A percentile compares a stretch with the other conserved stretches of the same genome.
These are phyloP conservation scores for Ophiostoma himal-ulmi DNA, from an alignment of 2,329 filamentous ascomycete genomes.

Conservation along the genomic window DNA sequence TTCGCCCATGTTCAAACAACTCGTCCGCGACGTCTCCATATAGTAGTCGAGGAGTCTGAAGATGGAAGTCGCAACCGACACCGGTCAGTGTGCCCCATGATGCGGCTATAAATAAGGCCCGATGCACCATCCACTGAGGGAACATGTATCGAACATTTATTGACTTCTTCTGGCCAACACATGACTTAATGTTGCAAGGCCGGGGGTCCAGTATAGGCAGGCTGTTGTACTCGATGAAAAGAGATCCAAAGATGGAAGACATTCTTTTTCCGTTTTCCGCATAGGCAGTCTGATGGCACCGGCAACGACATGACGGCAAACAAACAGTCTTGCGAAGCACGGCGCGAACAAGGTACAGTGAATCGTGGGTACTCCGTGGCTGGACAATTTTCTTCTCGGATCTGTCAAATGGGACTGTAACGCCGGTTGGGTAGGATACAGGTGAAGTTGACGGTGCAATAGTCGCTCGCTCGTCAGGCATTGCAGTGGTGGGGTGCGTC, in stretches of 20 bases:
- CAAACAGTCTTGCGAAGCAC: not conserved
- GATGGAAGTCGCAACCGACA: not conserved
- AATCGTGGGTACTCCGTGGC: not conserved
- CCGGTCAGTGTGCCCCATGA: not conserved
- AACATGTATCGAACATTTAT: not conserved
- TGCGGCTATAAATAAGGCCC: not conserved
- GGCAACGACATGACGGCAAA: not conserved
- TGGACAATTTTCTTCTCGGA: not conserved
- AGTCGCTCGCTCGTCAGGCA: not conserved
- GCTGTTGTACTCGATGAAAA: not conserved
- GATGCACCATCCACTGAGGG: not conserved
- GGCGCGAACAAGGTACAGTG: not conserved
- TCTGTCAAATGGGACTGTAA: not conserved
- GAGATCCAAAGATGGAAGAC: not conserved
- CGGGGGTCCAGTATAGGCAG: not conserved
- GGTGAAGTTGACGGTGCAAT: not conserved
- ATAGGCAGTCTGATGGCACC: not conserved
- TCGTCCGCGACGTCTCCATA: not conserved
- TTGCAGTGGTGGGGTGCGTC: not conserved
- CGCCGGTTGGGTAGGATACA: not conserved
- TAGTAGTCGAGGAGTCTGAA: not conserved
- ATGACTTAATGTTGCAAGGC: not conserved
- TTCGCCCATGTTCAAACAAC: not conserved
- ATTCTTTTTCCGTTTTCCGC: not conserved
- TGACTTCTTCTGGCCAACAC: not conserved